Conservation (phyloP, 495 filamentous ascomycete species). For the Evansstolkia leycettana region DNA sequence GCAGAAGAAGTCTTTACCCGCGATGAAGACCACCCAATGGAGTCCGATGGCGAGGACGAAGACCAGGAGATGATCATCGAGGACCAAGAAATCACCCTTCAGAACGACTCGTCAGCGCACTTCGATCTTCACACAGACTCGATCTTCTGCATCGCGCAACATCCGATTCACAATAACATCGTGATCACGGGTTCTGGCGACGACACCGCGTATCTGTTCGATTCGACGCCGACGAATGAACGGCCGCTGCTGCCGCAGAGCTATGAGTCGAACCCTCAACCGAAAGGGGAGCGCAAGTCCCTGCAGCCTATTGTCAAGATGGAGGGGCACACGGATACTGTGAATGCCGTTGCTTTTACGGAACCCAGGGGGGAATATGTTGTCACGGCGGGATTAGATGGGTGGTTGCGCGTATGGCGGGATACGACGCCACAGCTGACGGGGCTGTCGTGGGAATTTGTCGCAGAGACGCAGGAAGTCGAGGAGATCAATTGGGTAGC, state of each 20-base stretch:
- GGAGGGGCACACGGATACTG: conserved; percentile 79
- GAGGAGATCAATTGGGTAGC: conserved; percentile 89
- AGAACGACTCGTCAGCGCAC: conserved; percentile 86
- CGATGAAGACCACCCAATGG: conserved; percentile 67
- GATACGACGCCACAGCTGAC: conserved; percentile 26
- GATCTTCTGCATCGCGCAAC: conserved; percentile 87
- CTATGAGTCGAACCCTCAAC: conserved; percentile 55
- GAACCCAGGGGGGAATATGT: conserved; percentile 72
- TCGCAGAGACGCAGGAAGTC: conserved; percentile 69
- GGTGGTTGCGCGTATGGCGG: conserved; percentile 46
- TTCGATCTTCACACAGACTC: conserved; percentile 82
- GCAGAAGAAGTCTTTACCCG: conserved; percentile 54
- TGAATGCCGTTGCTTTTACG: conserved; percentile 78
- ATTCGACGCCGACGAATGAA: conserved; percentile 45
- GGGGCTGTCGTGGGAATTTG: conserved; percentile 44
- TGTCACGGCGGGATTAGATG: conserved; percentile 80
- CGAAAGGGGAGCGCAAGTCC: conserved; percentile 43
- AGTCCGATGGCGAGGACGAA: conserved; percentile 40
- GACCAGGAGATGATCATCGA: conserved; percentile 52
- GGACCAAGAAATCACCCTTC: conserved; percentile 60
- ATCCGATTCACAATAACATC: conserved; percentile 65
- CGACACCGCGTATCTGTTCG: conserved; percentile 71
- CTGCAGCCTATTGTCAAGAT: conserved; percentile 54
- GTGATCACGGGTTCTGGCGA: conserved; percentile 85
- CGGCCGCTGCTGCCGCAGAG: conserved; percentile 58